phyloP scores from a whole-genome alignment of 805 yeast species.

The Ogataea nakhonphanomensis region DNA sequence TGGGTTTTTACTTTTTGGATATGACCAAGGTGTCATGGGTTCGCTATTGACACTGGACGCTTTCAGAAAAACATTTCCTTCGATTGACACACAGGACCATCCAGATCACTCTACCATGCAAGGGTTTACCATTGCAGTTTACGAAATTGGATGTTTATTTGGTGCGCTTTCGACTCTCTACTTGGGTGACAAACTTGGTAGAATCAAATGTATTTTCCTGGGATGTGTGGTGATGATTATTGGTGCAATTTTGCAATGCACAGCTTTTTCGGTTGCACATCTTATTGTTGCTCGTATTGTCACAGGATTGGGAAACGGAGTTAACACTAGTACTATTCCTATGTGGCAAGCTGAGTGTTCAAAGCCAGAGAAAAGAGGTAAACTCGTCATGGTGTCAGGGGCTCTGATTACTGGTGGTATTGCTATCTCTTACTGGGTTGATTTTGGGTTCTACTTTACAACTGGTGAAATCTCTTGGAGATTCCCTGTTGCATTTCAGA shows the following conservation, averaged over 20 bases:
- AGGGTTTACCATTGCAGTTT: conserved; percentile 48
- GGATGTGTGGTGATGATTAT: conserved; percentile 37
- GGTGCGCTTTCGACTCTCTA: conserved; percentile 43
- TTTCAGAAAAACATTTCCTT: conserved; percentile 25
- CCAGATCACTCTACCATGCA: conserved; percentile 36
- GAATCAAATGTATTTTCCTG: conserved; percentile 36
- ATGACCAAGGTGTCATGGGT: conserved; percentile 53
- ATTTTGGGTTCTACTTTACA: conserved; percentile 35
- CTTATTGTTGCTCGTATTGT: conserved; percentile 34
- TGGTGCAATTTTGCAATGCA: conserved; percentile 27
- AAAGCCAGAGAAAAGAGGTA: conserved; percentile 31
- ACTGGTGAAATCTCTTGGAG: conserved; percentile 30
- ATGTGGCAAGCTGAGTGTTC: conserved; percentile 37
- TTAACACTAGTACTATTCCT: conserved; percentile 34
- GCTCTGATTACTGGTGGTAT: conserved; percentile 29
- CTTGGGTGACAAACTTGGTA: conserved; percentile 40
- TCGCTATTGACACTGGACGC: conserved; percentile 24
- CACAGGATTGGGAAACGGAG: conserved; percentile 37
- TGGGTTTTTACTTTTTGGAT: conserved; percentile 45
- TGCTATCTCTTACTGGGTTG: conserved; percentile 36
- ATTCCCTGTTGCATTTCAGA: conserved; percentile 38
- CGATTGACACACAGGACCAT: conserved; percentile 20
- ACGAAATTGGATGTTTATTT: conserved; percentile 45
- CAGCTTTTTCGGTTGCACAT: conserved; percentile 23
- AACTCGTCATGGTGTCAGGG: conserved; percentile 30